Conservation (phyloP, 1,284 basidiomycete genomes). For the Hymenochaete sp. region DNA sequence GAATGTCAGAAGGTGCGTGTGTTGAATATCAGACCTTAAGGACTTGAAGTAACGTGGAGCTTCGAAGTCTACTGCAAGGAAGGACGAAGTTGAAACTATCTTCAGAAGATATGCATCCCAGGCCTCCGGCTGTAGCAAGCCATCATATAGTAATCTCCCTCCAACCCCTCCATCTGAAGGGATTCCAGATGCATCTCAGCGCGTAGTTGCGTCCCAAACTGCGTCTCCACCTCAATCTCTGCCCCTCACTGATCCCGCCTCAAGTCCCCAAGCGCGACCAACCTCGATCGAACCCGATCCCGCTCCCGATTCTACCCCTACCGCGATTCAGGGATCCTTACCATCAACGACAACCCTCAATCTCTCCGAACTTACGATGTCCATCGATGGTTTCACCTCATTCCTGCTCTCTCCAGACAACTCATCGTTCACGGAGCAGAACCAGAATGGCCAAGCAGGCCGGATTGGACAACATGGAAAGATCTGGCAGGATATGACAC, state of each 20-base stretch:
- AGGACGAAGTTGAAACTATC: slow-evolving; percentile 39
- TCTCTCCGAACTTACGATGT: slow-evolving; percentile 30
- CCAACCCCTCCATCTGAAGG: neutral
- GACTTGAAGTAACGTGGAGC: slow-evolving; percentile 12
- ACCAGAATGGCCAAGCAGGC: too few relatives aligned
- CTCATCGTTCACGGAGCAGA: slow-evolving; percentile 41
- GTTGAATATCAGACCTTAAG: slow-evolving; percentile 8
- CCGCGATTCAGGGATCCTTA: too few relatives aligned
- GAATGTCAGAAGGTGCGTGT: slow-evolving; percentile 52
- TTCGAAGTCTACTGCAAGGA: slow-evolving; percentile 38
- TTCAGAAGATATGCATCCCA: slow-evolving; percentile 45
- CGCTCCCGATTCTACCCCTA: too few relatives aligned
- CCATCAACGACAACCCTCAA: slow-evolving; percentile 16
- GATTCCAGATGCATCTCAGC: slow-evolving; percentile 10
- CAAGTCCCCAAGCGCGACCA: neutral
- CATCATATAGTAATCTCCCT: neutral
- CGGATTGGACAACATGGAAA: too few relatives aligned
- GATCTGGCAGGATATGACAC: slow-evolving; percentile 63
- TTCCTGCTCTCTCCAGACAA: slow-evolving; percentile 73
- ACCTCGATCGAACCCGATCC: slow-evolving; percentile 2
- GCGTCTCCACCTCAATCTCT: neutral
- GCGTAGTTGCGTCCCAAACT: slow-evolving; percentile 18
- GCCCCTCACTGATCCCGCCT: slow-evolving; percentile 16
- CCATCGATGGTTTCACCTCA: slow-evolving; percentile 56
- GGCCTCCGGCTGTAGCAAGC: neutral